Evolutionary conservation across 768 basidiomycete genomes (phyloP).

Genomic region (Macrolepiota fuliginosa): DNA sequence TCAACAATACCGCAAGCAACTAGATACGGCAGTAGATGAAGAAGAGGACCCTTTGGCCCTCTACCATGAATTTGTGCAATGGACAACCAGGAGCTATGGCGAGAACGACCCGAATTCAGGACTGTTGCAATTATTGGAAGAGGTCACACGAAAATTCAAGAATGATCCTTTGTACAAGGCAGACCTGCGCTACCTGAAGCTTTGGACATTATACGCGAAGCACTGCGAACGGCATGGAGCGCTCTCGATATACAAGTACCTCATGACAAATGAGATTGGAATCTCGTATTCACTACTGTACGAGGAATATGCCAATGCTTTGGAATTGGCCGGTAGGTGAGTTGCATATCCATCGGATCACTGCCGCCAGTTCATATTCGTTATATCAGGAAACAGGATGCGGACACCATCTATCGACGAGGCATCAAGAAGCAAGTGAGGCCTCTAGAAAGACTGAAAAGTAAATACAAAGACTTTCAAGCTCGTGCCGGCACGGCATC

Average conservation of each 20-base stretch:
- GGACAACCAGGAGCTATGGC: conserved; percentile 81
- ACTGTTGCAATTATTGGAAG: conserved; percentile 77
- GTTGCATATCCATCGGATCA: conserved; percentile 24
- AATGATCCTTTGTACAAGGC: conserved; percentile 81
- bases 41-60: conserved; percentile 87
- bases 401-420: conserved; percentile 75
- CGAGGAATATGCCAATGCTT: conserved; percentile 82
- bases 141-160: conserved; percentile 79
- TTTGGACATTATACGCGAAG: conserved; percentile 88
- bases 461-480: conserved; percentile 77
- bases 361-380: background rate
- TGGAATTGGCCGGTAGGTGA: conserved; percentile 79
- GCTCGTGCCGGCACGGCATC: conserved; percentile 45
- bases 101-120: conserved; percentile 69
- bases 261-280: conserved; percentile 74
- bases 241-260: conserved; percentile 69
- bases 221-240: conserved; percentile 70
- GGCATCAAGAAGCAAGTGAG: conserved; percentile 82
- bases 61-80: conserved; percentile 86
- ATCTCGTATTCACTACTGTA: conserved; percentile 78
- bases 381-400: conserved; percentile 60
- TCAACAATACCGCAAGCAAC: conserved; percentile 32
- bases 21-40: conserved; percentile 57
- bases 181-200: conserved; percentile 86
- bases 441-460: conserved; percentile 83